Conservation (phyloP, 345 rosid species). For the Populus davidiana region DNA sequence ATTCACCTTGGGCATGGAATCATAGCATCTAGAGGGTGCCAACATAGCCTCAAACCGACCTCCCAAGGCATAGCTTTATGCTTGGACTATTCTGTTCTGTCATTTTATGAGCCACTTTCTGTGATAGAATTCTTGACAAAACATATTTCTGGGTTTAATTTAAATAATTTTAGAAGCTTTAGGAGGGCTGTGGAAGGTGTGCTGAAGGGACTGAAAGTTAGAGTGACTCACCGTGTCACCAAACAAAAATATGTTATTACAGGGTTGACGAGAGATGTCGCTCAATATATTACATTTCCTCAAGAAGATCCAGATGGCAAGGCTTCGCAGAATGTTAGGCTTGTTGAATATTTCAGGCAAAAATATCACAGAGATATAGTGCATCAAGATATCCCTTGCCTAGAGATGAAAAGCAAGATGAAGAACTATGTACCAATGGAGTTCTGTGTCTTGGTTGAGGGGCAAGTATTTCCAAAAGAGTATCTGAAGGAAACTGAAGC, state of each 20-base stretch:
- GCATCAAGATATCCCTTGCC: slow-evolving; percentile 55
- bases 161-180: slow-evolving; percentile 22
- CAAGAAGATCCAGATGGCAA: slow-evolving; percentile 45
- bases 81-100: slow-evolving; percentile 69
- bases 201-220: slow-evolving; percentile 54
- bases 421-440: slow-evolving; percentile 74
- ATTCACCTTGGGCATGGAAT: slow-evolving; percentile 65
- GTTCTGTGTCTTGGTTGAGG: slow-evolving; percentile 65
- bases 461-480: slow-evolving; percentile 83
- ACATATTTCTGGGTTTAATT: slow-evolving; percentile 36
- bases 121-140: slow-evolving; percentile 52
- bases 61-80: slow-evolving; percentile 65
- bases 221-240: slow-evolving; percentile 58
- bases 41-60: slow-evolving; percentile 72
- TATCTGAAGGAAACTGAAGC: slow-evolving; percentile 41
- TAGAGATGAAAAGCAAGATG: slow-evolving; percentile 55
- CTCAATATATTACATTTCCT: slow-evolving; percentile 38
- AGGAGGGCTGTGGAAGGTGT: slow-evolving; percentile 41
- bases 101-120: slow-evolving; percentile 59
- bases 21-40: slow-evolving; percentile 62
- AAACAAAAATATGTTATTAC: slow-evolving; percentile 54
- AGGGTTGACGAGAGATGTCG: slow-evolving; percentile 45
- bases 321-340: slow-evolving; percentile 18
- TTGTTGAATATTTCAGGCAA: slow-evolving; percentile 60
- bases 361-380: slow-evolving; percentile 49